Percentiles rank a stretch among this genome's conserved stretches.
Evolutionary conservation across 2,329 filamentous ascomycete species (phyloP).

Genomic region (Xylaria arbuscula): DNA sequence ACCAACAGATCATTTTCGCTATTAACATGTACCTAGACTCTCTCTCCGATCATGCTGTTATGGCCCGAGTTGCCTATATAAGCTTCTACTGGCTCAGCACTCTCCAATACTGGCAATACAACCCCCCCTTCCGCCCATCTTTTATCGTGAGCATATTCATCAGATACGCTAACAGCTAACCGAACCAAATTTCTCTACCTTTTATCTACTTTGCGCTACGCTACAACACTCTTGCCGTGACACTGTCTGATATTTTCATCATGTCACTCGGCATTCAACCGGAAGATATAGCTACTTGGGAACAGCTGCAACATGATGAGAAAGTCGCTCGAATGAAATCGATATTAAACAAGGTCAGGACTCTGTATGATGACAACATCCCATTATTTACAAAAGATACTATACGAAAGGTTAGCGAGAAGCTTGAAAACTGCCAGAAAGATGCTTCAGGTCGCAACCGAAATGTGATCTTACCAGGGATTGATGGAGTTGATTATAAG

Average conservation of each 20-base stretch:
- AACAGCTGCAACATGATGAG: not conserved
- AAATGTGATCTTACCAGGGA: not conserved
- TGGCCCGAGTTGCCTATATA: no score
- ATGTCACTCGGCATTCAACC: not conserved
- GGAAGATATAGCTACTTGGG: not conserved
- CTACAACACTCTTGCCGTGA: not conserved
- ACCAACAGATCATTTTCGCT: no score
- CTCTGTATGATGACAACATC: not conserved
- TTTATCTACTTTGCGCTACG: not conserved
- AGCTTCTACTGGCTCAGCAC: no score
- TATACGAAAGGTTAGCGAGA: not conserved
- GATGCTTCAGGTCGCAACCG: not conserved
- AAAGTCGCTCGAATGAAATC: not conserved
- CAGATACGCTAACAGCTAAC: not conserved
- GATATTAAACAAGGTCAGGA: not conserved
- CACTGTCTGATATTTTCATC: not conserved
- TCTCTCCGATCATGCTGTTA: no score
- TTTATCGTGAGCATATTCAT: no score
- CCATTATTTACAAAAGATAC: not conserved
- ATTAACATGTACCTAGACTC: no score
- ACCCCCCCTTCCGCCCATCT: no score
- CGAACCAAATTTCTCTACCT: not conserved
- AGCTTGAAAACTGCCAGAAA: not conserved
- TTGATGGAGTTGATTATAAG: not conserved
- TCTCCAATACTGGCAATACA: no score